These are phyloP conservation scores for Candida tammaniensis DNA, from an alignment of 805 yeast genomes.

Conservation along the genomic window DNA sequence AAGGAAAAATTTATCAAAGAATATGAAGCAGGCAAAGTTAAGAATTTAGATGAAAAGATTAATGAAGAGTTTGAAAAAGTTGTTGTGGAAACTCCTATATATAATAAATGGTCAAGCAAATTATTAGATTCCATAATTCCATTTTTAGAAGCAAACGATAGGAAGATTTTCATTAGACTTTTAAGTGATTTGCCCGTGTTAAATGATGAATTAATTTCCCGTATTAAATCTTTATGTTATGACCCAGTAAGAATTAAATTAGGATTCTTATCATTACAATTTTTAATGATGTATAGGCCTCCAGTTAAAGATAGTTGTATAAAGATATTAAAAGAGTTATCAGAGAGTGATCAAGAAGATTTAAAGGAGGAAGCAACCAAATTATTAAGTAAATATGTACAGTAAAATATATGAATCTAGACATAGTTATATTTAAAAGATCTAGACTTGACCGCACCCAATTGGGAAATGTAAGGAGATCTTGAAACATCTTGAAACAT, in stretches of 20 bases:
- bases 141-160: conserved; percentile 75
- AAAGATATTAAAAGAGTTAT: conserved; percentile 45
- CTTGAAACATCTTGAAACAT: too few relatives aligned
- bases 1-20: conserved; percentile 16
- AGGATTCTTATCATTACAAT: conserved; percentile 81
- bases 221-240: conserved; percentile 68
- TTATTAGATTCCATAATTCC: conserved; percentile 80
- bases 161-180: conserved; percentile 76
- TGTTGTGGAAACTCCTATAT: conserved; percentile 42
- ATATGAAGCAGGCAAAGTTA: conserved; percentile 19
- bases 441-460: too few relatives aligned
- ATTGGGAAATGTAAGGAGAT: too few relatives aligned
- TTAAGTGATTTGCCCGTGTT: conserved; percentile 85
- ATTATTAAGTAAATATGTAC: conserved; percentile 45
- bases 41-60: conserved; percentile 18
- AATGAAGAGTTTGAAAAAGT: conserved; percentile 16
- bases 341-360: conserved; percentile 46
- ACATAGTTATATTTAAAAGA: too few relatives aligned
- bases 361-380: conserved; percentile 45
- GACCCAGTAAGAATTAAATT: conserved; percentile 82
- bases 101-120: conserved; percentile 66
- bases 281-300: conserved; percentile 84
- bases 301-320: conserved; percentile 65
- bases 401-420: too few relatives aligned
- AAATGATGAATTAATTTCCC: conserved; percentile 56